Percentiles rank a stretch among this genome's conserved stretches.
phyloP scores from a whole-genome alignment of 2,329 filamentous ascomycete species.

The Alternaria viburni region DNA sequence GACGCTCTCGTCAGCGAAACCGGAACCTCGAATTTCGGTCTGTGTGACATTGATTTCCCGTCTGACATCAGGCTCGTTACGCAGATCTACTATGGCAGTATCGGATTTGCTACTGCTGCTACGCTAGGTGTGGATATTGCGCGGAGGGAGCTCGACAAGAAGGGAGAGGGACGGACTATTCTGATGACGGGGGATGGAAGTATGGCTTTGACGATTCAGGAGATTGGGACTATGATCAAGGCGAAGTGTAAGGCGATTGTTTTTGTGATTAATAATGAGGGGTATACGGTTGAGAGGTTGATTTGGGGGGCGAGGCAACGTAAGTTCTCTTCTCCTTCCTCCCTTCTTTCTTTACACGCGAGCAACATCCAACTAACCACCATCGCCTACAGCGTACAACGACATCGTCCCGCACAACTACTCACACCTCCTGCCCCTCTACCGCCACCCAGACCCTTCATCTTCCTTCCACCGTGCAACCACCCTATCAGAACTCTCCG shows the following conservation, averaged over 20 bases:
- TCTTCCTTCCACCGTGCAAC: slow-evolving; percentile 45
- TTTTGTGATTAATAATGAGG: slow-evolving; percentile 55
- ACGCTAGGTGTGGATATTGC: slow-evolving; percentile 56
- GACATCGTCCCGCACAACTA: slow-evolving; percentile 51
- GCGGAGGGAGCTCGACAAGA: slow-evolving; percentile 51
- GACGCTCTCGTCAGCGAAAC: slow-evolving; percentile 53
- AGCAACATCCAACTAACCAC: neutral
- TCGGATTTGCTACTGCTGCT: slow-evolving; percentile 53
- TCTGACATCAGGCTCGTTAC: slow-evolving; percentile 39
- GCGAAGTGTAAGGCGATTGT: slow-evolving; percentile 45
- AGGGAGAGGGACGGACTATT: slow-evolving; percentile 52
- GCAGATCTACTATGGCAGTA: slow-evolving; percentile 54
- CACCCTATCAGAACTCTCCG: slow-evolving; percentile 48
- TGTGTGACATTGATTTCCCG: slow-evolving; percentile 45
- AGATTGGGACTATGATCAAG: slow-evolving; percentile 67
- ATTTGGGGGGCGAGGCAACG: slow-evolving; percentile 53
- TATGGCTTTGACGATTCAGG: slow-evolving; percentile 71
- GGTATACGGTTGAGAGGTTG: slow-evolving; percentile 56
- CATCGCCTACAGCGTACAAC: slow-evolving; percentile 40
- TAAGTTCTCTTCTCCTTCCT: slow-evolving; percentile 10
- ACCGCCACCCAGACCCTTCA: slow-evolving; percentile 40
- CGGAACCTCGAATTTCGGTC: slow-evolving; percentile 49
- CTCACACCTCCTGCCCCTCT: slow-evolving; percentile 50
- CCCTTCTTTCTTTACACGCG: too few relatives aligned
- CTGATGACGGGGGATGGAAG: slow-evolving; percentile 69